Base-by-base conservation (phyloP, 495 filamentous ascomycete species). In the Mycothermus thermophilus region DNA sequence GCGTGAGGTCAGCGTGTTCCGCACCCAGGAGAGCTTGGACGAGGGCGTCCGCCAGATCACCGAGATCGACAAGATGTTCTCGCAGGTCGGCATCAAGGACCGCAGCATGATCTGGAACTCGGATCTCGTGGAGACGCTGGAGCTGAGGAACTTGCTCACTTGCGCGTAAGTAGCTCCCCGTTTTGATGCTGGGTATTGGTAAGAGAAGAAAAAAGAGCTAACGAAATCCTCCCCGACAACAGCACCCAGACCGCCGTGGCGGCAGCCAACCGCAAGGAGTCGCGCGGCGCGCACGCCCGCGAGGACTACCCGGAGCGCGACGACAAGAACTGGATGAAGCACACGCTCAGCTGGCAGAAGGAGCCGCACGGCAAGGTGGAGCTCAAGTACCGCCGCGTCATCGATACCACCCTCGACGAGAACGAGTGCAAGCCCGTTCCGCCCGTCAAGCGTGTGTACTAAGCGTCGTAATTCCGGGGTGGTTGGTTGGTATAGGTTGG, bases 21-120 rank as follows among this genome's bases (percentile, higher is more conserved):
- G 88, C 54, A 96, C 86, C 31, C 85, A 95, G 59, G 80, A 88
- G 62, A 77, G 70, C 43, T 60, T 74, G 43, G 85, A 93, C 40
- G 80, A 90, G 54, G 88, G 88, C 67, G 81, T 90, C 27, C 55
- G 63, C 51, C 80, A 72, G 59, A 81, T 96, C 48, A 72, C 62
- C 47, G 70, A 80, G 41, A 79, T 95, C 47, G 90, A 96, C 57
- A 59, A 74, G 50, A 75, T 65, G 42, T 96, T 80, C 64, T 46
- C 55, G 34, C 72, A 93, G 54, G 75, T 95, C 41, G 82, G 83
- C 49, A 93, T 81, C 59, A 93, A 92, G 71, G 88, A 96, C 59
- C 80, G 88, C 52, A 87, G 82, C 74, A 94, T 96, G 90, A 94
- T 96, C 66, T 96, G 88, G 88, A 96, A 96, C 75, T 83, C 81